Conservation (phyloP, 1,284 basidiomycete genomes). For the Cutaneotrichosporon sp. region DNA sequence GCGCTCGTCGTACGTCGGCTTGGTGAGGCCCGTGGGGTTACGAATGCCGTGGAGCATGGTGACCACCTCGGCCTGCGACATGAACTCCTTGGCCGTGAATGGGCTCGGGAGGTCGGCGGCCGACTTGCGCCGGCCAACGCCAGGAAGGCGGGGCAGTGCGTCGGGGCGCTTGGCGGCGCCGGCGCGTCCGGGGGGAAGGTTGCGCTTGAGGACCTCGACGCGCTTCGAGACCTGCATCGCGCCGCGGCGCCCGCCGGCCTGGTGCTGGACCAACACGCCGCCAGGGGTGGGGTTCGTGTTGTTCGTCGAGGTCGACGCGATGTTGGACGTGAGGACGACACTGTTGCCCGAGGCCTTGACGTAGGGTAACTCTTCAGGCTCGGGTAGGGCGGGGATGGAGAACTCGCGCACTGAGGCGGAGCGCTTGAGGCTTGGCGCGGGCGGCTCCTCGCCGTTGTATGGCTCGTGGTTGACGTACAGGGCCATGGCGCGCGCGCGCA, state of each 20-base stretch:
- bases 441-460: slow-evolving; percentile 41
- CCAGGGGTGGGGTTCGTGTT: slow-evolving; percentile 34
- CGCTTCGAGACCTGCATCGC: slow-evolving; percentile 53
- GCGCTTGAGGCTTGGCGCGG: slow-evolving; percentile 32
- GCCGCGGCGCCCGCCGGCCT: slow-evolving; percentile 34
- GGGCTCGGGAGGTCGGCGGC: slow-evolving; percentile 16
- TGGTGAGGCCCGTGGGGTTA: slow-evolving; percentile 29
- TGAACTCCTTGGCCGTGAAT: slow-evolving; percentile 34
- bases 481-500: slow-evolving; percentile 45
- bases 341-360: slow-evolving; percentile 95
- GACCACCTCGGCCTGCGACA: slow-evolving; percentile 44
- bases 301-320: slow-evolving; percentile 74
- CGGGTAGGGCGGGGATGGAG: slow-evolving; percentile 24
- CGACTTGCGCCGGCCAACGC: slow-evolving; percentile 17
- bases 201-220: slow-evolving; percentile 53
- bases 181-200: slow-evolving; percentile 21
- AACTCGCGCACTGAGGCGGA: slow-evolving; percentile 36
- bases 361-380: slow-evolving; percentile 42
- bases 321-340: slow-evolving; percentile 84
- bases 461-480: slow-evolving; percentile 45
- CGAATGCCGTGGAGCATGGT: slow-evolving; percentile 40
- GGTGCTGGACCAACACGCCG: neutral
- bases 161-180: neutral
- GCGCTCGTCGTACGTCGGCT: slow-evolving; percentile 33
- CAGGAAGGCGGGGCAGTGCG: slow-evolving; percentile 4